Base-by-base conservation (phyloP, 805 yeast genomes). In the Nematodospora valgi region DNA sequence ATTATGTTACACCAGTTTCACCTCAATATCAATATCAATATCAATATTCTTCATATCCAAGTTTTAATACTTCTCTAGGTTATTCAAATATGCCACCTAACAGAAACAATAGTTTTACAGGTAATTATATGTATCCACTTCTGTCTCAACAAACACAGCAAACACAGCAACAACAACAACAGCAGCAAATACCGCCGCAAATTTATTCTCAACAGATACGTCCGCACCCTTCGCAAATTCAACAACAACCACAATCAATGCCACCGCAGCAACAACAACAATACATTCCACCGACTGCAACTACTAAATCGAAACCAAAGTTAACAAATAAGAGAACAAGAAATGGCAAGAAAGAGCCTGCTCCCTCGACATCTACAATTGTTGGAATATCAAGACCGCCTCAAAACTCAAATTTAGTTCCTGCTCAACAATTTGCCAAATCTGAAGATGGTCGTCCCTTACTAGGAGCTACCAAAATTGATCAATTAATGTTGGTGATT, bases 381-480 rank as follows among this genome's bases (percentile, higher is more conserved):
- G 12, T 27, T 27, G 16, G 23, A 6, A 10, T 35, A n/a, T 9
- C 31, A 3, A 27, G 29, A 27, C 18, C 40, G 4, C 20, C 22
- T 33, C 19, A 22, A 3, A 29, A 33, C 18, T 19, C 13, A n/a
- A 17, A 12, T 26, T 25, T 68, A 26, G 67, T 73, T 13, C 64
- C 77, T 6, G 73, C 71, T 0, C 74, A 68, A 38, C 74, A 70
- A 32, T 58, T 68, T 30, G 60, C 64, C 14, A 66, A 64, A 30
- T 27, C 74, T 3, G 84, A 79, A 29, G 85, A 80, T 46, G 81
- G 82, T 1, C 62, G 85, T 34, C 86, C 88, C 3, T 61, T 82
- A 15, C 57, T 86, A 5, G 96, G 96, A 2, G 87, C 89, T 3
- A 89, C 96, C 0, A 85, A 85, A 52, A 86, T 89, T 18, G 98